Evolutionary conservation across 495 filamentous ascomycete genomes (phyloP), one percentile per base, ranked within the genome.

Genomic region (Collariella sp.): DNA sequence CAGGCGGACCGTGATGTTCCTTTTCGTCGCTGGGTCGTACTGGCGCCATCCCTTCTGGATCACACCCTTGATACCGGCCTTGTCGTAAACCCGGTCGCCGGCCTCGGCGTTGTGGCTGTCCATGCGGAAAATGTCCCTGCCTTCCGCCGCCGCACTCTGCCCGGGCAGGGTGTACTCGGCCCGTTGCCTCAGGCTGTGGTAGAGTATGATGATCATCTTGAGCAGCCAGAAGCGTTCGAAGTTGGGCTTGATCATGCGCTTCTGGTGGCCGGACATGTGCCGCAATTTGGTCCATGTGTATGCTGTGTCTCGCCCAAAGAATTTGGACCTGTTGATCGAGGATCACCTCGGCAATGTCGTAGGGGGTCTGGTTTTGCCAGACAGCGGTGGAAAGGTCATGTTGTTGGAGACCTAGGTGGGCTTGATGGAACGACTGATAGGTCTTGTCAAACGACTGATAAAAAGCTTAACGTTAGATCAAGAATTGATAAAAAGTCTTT

Each of bases 1-100:
- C 11, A 52, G 19, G 2, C 50, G 16, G 9, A 52, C 50, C 5
- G 50, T 52, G 24, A 52, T 24, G 20, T 52, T 52, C 11, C 50
- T 15, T 13, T 16, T 10, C 5, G n/a, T 18, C 5, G 18, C 39
- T 2, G 50, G 26, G 1, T 15, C 5, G 46, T 24, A 18, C 24
- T n/a, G 16, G 7, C 12, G 26, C 45, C 45, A 11, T 18, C 10
- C 26, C 5, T 31, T 4, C 4, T 4, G 5, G 26, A 31, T 31
- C 5, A 9, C 26, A 9, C 9, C n/a, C n/a, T n/a, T n/a, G n/a
- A n/a, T n/a, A n/a, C n/a, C n/a, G n/a, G n/a, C n/a, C n/a, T n/a
- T n/a, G n/a, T n/a, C n/a, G n/a, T n/a, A n/a, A n/a, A n/a, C n/a
- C n/a, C n/a, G n/a, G n/a, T n/a, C n/a, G 5, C 5, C 26, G 9